These are phyloP conservation scores for Furcasterigmium furcatum DNA, from an alignment of 2,329 filamentous ascomycete species.

Conservation along the genomic window DNA sequence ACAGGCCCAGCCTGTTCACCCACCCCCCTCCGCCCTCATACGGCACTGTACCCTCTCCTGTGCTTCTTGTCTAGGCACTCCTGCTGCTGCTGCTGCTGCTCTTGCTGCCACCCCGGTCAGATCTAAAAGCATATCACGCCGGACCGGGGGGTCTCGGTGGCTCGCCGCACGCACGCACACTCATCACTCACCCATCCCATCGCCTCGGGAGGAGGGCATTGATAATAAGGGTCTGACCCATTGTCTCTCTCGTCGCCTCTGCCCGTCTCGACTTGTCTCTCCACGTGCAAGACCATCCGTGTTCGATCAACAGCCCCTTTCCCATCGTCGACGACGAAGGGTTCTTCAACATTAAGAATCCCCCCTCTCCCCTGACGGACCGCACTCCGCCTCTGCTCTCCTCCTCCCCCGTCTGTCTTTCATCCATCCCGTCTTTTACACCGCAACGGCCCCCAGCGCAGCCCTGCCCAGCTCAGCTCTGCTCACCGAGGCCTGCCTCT, in stretches of 20 bases:
- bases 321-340: background rate
- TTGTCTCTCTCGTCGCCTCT: conserved; percentile 11
- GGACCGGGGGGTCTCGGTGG: background rate
- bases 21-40: background rate
- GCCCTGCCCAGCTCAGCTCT: too few species aligned
- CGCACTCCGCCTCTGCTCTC: conserved; percentile 1
- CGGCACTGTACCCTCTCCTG: background rate
- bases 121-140: conserved; percentile 1
- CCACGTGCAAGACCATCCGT: background rate
- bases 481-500: conserved; percentile 3
- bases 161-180: background rate
- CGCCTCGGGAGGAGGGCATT: background rate
- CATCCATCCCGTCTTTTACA: conserved; percentile 8
- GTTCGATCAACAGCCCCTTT: background rate
- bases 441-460: too few species aligned
- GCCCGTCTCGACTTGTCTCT: conserved; percentile 8
- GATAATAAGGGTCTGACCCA: conserved; percentile 13
- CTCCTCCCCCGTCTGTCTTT: conserved; percentile 8
- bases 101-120: background rate
- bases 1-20: background rate
- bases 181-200: background rate
- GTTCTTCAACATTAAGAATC: conserved; percentile 10
- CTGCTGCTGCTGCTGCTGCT: background rate
- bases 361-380: conserved; percentile 8
- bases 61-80: background rate